Evolutionary conservation across 352 stramenopile genomes (phyloP).

Genomic region (Pythium aphanidermatum): DNA sequence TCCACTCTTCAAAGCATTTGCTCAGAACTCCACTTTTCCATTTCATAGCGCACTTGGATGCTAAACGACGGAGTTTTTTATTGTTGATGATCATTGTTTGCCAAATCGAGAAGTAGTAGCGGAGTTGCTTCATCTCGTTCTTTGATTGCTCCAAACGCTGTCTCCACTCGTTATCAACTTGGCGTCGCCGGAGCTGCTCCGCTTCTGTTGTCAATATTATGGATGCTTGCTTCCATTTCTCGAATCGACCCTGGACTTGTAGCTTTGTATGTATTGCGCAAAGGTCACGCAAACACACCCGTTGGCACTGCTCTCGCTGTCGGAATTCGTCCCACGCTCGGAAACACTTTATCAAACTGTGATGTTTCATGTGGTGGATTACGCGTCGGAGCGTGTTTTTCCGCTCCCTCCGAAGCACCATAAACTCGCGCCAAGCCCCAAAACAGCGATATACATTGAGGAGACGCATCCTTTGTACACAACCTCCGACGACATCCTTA

Average conservation of each 20-base stretch:
- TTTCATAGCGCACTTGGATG: constrained; percentile 8
- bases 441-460: constrained; percentile 35
- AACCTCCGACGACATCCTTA: neutral
- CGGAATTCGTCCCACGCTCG: constrained; percentile 10
- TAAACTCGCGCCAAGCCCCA: constrained; percentile 40
- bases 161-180: constrained; percentile 15
- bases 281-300: neutral
- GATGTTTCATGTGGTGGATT: constrained; percentile 30
- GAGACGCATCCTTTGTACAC: constrained; percentile 25
- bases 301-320: neutral
- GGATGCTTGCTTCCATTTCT: neutral
- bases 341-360: constrained; percentile 18
- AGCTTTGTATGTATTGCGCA: no score
- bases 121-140: constrained; percentile 12
- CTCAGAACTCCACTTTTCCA: constrained; percentile 15
- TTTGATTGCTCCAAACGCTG: constrained; percentile 21
- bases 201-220: neutral
- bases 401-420: constrained; percentile 5
- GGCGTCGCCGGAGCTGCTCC: constrained; percentile 5
- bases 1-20: constrained; percentile 30
- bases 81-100: neutral
- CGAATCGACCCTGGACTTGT: neutral
- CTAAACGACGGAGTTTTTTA: constrained; percentile 7
- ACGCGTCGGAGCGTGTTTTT: constrained; percentile 22
- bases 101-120: constrained; percentile 7